A percentile compares a stretch with the other conserved stretches of the same genome.
Evolutionary conservation across 2,329 filamentous ascomycete genomes (phyloP).

Genomic region (Claviceps pazoutovae): DNA sequence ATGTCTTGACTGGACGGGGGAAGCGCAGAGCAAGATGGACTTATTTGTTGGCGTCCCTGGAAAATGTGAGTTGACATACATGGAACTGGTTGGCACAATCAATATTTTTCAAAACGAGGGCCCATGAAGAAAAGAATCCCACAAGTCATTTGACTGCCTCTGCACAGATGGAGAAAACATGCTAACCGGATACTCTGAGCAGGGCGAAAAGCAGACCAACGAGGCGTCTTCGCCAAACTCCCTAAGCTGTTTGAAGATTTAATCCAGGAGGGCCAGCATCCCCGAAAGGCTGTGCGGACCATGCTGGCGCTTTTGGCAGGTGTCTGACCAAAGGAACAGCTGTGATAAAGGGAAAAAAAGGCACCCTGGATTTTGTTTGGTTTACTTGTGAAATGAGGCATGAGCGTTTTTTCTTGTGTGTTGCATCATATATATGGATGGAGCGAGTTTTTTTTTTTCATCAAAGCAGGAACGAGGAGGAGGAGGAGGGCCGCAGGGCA

Average conservation of each 20-base stretch:
- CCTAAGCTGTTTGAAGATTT: constrained; percentile 47
- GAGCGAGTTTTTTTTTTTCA: neutral
- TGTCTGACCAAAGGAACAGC: constrained; percentile 14
- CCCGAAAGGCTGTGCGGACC: constrained; percentile 41
- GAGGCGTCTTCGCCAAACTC: constrained; percentile 41
- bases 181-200: neutral
- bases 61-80: constrained; percentile 40
- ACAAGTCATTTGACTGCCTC: no score
- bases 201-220: constrained; percentile 48
- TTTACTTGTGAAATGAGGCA: constrained; percentile 7
- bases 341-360: constrained; percentile 3
- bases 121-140: no score
- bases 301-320: constrained; percentile 46
- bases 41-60: constrained; percentile 42
- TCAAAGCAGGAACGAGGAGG: neutral
- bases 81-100: no score
- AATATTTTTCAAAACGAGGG: no score
- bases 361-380: neutral
- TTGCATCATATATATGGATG: neutral
- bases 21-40: constrained; percentile 45
- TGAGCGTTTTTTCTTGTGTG: constrained; percentile 1
- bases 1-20: constrained; percentile 58
- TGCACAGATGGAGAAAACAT: neutral
- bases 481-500: neutral
- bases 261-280: constrained; percentile 39